These are phyloP conservation scores for Inga laurina DNA, from an alignment of 306 rosid genomes.

Conservation along the genomic window DNA sequence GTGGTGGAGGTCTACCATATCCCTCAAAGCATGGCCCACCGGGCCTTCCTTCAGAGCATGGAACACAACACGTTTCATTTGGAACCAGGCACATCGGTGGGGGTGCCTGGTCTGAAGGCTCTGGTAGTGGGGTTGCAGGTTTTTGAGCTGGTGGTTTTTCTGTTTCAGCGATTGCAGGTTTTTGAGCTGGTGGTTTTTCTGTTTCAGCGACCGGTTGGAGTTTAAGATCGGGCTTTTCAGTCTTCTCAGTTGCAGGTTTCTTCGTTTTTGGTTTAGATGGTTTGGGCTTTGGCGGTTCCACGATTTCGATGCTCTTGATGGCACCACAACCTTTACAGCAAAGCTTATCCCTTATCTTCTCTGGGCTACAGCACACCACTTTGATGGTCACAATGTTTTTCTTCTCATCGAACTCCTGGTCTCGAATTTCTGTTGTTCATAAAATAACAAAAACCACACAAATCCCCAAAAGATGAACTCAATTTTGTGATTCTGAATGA, in stretches of 20 bases:
- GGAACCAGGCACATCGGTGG: too few species aligned
- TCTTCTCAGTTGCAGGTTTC: too few species aligned
- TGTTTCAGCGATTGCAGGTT: too few species aligned
- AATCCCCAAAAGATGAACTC: slow-evolving; percentile 30
- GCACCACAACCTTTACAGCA: slow-evolving; percentile 55
- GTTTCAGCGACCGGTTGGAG: too few species aligned
- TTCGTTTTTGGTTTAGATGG: background rate
- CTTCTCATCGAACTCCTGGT: slow-evolving; percentile 73
- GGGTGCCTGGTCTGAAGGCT: too few species aligned
- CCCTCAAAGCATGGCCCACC: too few species aligned
- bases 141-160: too few species aligned
- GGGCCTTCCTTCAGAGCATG: too few species aligned
- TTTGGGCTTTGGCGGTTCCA: slow-evolving; percentile 32
- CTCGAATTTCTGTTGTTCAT: slow-evolving; percentile 79
- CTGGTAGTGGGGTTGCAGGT: too few species aligned
- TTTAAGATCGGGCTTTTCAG: background rate
- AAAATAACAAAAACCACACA: slow-evolving; percentile 31
- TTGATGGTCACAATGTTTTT: slow-evolving; percentile 55
- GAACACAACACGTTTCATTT: slow-evolving; percentile 23
- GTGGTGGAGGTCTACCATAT: too few species aligned
- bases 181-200: too few species aligned
- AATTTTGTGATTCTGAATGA: slow-evolving; percentile 11
- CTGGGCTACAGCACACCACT: slow-evolving; percentile 80
- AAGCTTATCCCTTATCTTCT: slow-evolving; percentile 62
- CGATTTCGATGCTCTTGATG: slow-evolving; percentile 68